Evolutionary conservation across 2,329 filamentous ascomycete genomes (phyloP).

Genomic region (Fusarium staphyleae): DNA sequence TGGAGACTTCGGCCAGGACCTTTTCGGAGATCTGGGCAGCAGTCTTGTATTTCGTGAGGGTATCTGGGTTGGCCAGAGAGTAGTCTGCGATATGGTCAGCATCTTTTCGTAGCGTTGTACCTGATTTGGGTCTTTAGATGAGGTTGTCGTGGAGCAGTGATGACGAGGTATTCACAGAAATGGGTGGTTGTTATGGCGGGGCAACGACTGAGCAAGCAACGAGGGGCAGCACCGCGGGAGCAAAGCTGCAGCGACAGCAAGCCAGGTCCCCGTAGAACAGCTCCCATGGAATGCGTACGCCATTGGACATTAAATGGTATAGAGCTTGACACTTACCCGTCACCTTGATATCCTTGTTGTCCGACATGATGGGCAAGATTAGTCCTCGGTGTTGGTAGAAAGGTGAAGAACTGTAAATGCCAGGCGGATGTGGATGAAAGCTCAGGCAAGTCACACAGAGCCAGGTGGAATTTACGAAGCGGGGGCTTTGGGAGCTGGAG

Average conservation of each 20-base stretch:
- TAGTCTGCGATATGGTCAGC: conserved; percentile 68
- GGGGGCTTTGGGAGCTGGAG: conserved; percentile 35
- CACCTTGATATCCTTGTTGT: conserved; percentile 54
- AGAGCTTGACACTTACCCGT: conserved; percentile 48
- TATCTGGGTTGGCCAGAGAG: conserved; percentile 89
- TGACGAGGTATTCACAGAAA: conserved; percentile 36
- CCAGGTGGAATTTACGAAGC: conserved; percentile 39
- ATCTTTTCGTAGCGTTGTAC: conserved; percentile 4
- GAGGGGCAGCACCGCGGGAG: conserved; percentile 40
- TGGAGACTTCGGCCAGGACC: conserved; percentile 84
- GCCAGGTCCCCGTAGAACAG: conserved; percentile 2
- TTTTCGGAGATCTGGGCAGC: conserved; percentile 95
- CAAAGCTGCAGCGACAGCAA: conserved; percentile 12
- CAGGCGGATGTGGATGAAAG: conserved; percentile 34
- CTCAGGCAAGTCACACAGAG: conserved; percentile 36
- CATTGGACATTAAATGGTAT: not conserved
- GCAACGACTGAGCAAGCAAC: conserved; percentile 28
- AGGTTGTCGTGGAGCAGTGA: conserved; percentile 30
- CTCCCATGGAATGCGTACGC: not conserved
- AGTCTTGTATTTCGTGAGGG: conserved; percentile 98
- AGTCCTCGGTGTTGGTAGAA: conserved; percentile 31
- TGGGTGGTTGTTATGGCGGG: conserved; percentile 38
- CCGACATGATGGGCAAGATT: conserved; percentile 52
- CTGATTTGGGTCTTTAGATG: conserved; percentile 1
- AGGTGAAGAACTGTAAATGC: conserved; percentile 30